Evolutionary conservation across 2,329 filamentous ascomycete species (phyloP).

Genomic region (Lanzia echinophila): DNA sequence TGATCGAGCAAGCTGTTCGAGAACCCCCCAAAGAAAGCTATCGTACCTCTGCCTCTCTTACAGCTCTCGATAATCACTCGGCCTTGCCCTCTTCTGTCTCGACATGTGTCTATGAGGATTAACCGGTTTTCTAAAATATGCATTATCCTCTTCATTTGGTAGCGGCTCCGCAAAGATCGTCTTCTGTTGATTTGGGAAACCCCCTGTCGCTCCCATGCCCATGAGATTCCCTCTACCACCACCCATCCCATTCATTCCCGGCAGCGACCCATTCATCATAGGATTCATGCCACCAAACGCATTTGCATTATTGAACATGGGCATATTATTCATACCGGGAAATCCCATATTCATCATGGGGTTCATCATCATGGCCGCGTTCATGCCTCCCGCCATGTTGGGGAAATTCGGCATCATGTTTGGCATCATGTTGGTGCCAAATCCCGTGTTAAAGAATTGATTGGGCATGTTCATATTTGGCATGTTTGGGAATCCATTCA

Average conservation of each 20-base stretch:
- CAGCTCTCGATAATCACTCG: constrained; percentile 78
- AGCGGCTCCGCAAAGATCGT: constrained; percentile 41
- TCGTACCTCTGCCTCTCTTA: no score
- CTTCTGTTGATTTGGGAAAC: constrained; percentile 52
- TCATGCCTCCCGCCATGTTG: constrained; percentile 37
- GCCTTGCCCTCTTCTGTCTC: constrained; percentile 69
- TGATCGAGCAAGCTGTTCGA: no score
- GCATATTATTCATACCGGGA: constrained; percentile 36
- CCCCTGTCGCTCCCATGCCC: constrained; percentile 25
- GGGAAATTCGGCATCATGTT: constrained; percentile 29
- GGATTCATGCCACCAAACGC: constrained; percentile 18
- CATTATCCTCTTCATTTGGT: constrained; percentile 69
- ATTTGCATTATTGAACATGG: constrained; percentile 29
- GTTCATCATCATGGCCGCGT: constrained; percentile 29
- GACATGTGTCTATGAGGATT: constrained; percentile 90
- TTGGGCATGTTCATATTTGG: constrained; percentile 16
- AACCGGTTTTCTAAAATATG: constrained; percentile 92
- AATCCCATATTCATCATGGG: constrained; percentile 27
- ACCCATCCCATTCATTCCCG: constrained; percentile 28
- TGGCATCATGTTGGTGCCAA: constrained; percentile 1
- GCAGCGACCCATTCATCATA: constrained; percentile 27
- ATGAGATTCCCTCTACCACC: constrained; percentile 20
- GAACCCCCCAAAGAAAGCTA: no score
- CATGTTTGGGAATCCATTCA: constrained; percentile 30
- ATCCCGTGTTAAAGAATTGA: constrained; percentile 12